Evolutionary conservation across 108 stramenopile species (phyloP).

Genomic region (Skeletonema menzelii): DNA sequence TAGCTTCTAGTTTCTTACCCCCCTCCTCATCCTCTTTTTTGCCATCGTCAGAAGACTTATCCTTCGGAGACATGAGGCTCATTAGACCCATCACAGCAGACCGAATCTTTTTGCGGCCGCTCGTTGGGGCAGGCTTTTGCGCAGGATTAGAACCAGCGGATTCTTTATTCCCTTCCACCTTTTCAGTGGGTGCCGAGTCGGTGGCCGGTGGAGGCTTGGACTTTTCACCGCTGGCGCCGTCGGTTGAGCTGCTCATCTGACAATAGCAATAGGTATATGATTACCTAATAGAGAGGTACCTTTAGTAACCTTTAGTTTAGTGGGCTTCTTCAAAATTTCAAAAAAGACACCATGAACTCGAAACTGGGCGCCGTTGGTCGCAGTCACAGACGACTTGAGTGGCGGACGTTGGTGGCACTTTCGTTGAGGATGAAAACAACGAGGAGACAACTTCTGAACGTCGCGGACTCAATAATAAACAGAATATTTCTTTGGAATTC

Average conservation of each 20-base stretch:
- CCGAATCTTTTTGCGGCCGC: background rate
- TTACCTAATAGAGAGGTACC: too few relatives aligned
- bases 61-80: background rate
- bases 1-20: background rate
- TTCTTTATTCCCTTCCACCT: background rate
- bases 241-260: background rate
- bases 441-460: too few relatives aligned
- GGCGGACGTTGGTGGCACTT: too few relatives aligned
- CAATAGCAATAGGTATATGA: too few relatives aligned
- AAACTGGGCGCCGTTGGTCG: background rate
- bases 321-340: too few relatives aligned
- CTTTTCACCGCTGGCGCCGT: background rate
- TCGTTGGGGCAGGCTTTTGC: background rate
- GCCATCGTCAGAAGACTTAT: background rate
- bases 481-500: too few relatives aligned
- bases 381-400: background rate
- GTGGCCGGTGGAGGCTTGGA: background rate
- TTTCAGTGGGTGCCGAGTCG: background rate
- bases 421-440: too few relatives aligned
- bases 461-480: too few relatives aligned
- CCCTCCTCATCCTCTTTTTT: background rate
- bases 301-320: too few relatives aligned
- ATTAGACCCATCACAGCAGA: constrained; percentile 1
- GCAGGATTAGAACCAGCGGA: background rate
- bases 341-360: too few relatives aligned